These are phyloP conservation scores for Myriangium duriaei DNA, from an alignment of 2,329 filamentous ascomycete genomes.

Conservation along the genomic window DNA sequence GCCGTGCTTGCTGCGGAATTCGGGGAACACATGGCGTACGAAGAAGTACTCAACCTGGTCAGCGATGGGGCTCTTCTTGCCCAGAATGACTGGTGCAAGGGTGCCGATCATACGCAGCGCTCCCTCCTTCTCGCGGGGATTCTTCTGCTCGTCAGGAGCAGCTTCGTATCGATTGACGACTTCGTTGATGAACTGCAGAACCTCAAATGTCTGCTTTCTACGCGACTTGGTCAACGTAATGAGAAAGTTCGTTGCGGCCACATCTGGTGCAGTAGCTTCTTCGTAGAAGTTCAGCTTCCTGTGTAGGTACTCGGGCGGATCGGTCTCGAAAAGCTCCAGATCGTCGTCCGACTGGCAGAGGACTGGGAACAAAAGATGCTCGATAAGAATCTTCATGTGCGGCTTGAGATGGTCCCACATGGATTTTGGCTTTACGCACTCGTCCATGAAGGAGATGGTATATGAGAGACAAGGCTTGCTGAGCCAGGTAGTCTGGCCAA, in stretches of 20 bases:
- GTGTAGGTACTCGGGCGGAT: conserved; percentile 93
- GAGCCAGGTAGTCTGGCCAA: conserved; percentile 84
- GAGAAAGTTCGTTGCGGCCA: conserved; percentile 92
- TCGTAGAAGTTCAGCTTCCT: conserved; percentile 97
- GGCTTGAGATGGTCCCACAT: conserved; percentile 94
- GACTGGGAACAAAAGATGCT: conserved; percentile 90
- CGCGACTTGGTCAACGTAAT: conserved; percentile 88
- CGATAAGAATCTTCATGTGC: conserved; percentile 83
- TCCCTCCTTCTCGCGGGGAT: conserved; percentile 90
- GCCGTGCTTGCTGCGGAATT: conserved; percentile 84
- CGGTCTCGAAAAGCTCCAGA: conserved; percentile 82
- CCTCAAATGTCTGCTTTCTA: conserved; percentile 89
- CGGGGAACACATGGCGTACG: conserved; percentile 93
- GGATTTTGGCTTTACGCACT: conserved; percentile 91
- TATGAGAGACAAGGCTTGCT: conserved; percentile 90
- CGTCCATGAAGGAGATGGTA: conserved; percentile 88
- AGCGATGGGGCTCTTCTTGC: conserved; percentile 96
- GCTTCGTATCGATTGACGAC: conserved; percentile 88
- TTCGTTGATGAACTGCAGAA: conserved; percentile 87
- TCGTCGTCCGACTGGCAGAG: conserved; percentile 88
- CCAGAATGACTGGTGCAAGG: conserved; percentile 80
- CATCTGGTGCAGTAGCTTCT: conserved; percentile 87
- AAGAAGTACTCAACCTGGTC: conserved; percentile 98
- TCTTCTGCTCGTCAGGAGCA: conserved; percentile 77
- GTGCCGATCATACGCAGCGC: conserved; percentile 95